Percentiles rank a stretch among this genome's conserved stretches.
Evolutionary conservation across 805 yeast genomes (phyloP).

Genomic region (Allodekkera sacchari): DNA sequence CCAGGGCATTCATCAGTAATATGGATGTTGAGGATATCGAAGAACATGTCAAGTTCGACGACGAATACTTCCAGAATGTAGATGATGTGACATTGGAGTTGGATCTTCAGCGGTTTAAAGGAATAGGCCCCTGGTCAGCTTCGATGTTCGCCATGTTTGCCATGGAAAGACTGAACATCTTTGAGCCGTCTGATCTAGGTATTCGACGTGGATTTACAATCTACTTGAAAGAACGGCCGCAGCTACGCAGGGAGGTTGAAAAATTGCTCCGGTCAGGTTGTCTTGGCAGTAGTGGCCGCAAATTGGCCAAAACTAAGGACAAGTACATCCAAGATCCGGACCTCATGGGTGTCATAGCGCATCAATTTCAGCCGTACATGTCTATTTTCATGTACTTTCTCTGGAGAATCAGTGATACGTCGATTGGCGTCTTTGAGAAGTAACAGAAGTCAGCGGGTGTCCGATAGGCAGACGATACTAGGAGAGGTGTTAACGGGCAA

Average conservation of each 20-base stretch:
- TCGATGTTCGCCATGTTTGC: slow-evolving; percentile 79
- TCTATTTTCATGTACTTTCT: slow-evolving; percentile 59
- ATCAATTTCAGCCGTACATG: slow-evolving; percentile 55
- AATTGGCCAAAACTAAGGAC: slow-evolving; percentile 23
- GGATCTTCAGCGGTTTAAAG: slow-evolving; percentile 37
- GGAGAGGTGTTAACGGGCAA: no score
- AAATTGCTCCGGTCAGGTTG: slow-evolving; percentile 24
- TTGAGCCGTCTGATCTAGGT: slow-evolving; percentile 76
- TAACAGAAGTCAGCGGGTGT: slow-evolving; percentile 3
- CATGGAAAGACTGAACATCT: slow-evolving; percentile 56
- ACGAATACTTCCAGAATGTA: slow-evolving; percentile 11
- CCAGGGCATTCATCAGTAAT: slow-evolving; percentile 38
- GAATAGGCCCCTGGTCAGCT: slow-evolving; percentile 82
- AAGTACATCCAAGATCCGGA: slow-evolving; percentile 40
- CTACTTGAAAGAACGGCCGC: slow-evolving; percentile 50
- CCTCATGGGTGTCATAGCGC: slow-evolving; percentile 46
- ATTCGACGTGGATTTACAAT: slow-evolving; percentile 71
- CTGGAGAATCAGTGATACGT: slow-evolving; percentile 64
- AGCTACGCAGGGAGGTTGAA: slow-evolving; percentile 36
- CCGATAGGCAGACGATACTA: no score
- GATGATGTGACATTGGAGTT: slow-evolving; percentile 9
- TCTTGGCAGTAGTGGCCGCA: no score
- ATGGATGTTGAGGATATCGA: slow-evolving; percentile 6
- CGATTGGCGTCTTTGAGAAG: slow-evolving; percentile 37
- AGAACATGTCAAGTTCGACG: slow-evolving; percentile 10